These are phyloP conservation scores for Eryngium alpinum DNA, from an alignment of 140 eudicot species.

Conservation along the genomic window DNA sequence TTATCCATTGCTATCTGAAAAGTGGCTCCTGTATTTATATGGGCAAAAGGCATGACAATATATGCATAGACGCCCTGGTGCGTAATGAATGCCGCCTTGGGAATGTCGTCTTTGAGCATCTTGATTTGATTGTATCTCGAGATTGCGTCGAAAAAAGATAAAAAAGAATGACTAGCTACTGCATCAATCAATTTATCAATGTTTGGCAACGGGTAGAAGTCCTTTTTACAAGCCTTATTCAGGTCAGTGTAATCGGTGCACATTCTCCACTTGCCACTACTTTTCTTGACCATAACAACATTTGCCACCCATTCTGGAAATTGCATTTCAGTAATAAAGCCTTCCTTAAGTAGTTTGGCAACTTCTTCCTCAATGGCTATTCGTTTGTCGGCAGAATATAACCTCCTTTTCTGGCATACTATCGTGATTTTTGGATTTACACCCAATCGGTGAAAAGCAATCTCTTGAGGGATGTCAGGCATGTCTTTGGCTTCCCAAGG, in stretches of 20 bases:
- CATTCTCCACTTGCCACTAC: neutral
- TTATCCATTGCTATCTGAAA: neutral
- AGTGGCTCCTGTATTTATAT: neutral
- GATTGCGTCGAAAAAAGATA: neutral
- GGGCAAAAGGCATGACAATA: neutral
- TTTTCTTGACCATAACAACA: neutral
- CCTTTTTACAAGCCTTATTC: neutral
- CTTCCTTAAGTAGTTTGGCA: neutral
- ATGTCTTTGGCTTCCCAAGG: no score
- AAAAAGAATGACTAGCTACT: neutral
- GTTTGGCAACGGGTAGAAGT: neutral
- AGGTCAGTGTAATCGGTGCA: neutral
- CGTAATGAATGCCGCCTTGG: neutral
- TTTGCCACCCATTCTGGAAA: neutral
- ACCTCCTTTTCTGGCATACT: neutral
- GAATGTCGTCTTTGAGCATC: neutral
- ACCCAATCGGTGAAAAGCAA: no score
- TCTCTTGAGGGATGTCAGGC: no score
- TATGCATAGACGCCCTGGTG: neutral
- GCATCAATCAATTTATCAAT: neutral
- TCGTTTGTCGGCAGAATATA: neutral
- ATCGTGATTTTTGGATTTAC: no score
- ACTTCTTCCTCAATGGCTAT: neutral
- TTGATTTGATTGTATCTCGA: neutral
- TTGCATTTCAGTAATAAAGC: neutral